Percentiles rank a stretch among this genome's conserved stretches.
phyloP scores from a whole-genome alignment of 495 filamentous ascomycete genomes.

The Hypoxylon lenormandii region DNA sequence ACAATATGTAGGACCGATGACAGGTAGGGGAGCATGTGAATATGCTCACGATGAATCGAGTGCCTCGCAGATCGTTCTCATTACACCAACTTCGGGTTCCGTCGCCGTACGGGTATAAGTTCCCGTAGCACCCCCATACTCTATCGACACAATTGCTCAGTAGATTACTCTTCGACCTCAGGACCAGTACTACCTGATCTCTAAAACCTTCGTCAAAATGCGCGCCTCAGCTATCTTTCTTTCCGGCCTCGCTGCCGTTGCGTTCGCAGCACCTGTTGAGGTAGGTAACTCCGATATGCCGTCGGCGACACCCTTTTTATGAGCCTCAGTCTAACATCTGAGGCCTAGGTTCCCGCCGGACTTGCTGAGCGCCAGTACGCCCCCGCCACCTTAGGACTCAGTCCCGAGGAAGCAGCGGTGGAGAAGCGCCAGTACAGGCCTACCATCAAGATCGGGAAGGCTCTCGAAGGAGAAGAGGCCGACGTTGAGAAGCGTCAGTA shows the following conservation, averaged over 20 bases:
- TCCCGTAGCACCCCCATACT: not conserved
- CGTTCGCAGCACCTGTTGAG: constrained; percentile 35
- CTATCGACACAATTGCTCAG: not conserved
- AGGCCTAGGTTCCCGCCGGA: constrained; percentile 1
- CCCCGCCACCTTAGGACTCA: not conserved
- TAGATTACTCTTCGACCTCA: not conserved
- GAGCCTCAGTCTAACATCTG: constrained; percentile 6
- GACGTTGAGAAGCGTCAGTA: constrained; percentile 8
- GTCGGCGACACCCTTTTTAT: not conserved
- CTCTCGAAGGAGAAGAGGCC: not conserved
- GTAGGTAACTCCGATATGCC: constrained; percentile 13
- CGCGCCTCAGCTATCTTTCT: constrained; percentile 31
- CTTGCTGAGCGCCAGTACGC: constrained; percentile 13
- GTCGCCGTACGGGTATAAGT: constrained; percentile 1
- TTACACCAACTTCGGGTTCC: not conserved
- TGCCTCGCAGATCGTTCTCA: not conserved
- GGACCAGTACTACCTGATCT: not conserved
- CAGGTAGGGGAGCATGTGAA: not conserved
- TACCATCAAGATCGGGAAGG: not conserved
- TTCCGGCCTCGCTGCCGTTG: constrained; percentile 25
- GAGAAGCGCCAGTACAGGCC: constrained; percentile 13
- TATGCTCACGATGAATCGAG: not conserved
- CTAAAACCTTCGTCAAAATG: constrained; percentile 25
- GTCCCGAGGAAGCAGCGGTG: not conserved
- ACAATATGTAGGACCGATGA: not conserved